A percentile compares a stretch with the other conserved stretches of the same genome.
Evolutionary conservation across 768 basidiomycete genomes (phyloP).

Genomic region (Candolleomyces efflorescens): DNA sequence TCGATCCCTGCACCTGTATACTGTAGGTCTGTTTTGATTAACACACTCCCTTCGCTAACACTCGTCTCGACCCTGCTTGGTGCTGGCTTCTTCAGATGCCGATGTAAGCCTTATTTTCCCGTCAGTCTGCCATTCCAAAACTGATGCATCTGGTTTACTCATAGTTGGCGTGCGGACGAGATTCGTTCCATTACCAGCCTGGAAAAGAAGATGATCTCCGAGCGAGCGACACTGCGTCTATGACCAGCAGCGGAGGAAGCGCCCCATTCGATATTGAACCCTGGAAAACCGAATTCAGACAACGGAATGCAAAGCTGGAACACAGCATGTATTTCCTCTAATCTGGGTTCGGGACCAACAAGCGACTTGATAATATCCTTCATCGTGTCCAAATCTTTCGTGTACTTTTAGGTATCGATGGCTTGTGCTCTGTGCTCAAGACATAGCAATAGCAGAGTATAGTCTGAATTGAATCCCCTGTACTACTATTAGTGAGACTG

Average conservation of each 20-base stretch:
- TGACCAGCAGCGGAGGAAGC: neutral
- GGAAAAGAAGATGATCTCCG: neutral
- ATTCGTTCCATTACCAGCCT: slow-evolving; percentile 7
- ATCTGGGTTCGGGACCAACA: neutral
- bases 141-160: too few relatives aligned
- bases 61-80: too few relatives aligned
- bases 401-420: too few relatives aligned
- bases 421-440: too few relatives aligned
- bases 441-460: too few relatives aligned
- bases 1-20: slow-evolving; percentile 29
- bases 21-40: slow-evolving; percentile 16
- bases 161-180: slow-evolving; percentile 7
- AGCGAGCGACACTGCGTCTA: neutral
- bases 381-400: too few relatives aligned
- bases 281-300: neutral
- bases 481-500: too few relatives aligned
- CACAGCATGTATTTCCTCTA: neutral
- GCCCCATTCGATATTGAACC: neutral
- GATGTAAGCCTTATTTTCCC: slow-evolving; percentile 1
- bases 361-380: too few relatives aligned
- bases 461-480: too few relatives aligned
- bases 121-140: neutral
- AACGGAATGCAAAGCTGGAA: neutral
- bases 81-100: slow-evolving; percentile 1
- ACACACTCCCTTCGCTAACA: neutral